phyloP scores from a whole-genome alignment of 345 rosid species.

The Cardamine chenopodiifolia region DNA sequence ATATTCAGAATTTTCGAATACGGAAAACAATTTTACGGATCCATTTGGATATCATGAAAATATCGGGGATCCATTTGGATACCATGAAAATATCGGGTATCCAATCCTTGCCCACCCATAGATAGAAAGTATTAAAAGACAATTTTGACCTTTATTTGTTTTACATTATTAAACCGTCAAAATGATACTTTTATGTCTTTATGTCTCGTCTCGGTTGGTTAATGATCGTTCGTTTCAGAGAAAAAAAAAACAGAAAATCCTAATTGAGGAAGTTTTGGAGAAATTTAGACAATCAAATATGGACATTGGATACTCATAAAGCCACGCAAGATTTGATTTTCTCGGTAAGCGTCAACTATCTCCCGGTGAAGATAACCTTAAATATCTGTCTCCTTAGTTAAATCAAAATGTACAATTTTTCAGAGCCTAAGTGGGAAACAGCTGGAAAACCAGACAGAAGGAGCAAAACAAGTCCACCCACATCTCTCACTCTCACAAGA shows the following conservation, averaged over 20 bases:
- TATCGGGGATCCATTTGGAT: too few species aligned
- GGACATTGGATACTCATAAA: background rate
- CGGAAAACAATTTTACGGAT: too few species aligned
- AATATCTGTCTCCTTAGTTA: background rate
- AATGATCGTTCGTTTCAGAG: background rate
- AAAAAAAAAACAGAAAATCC: background rate
- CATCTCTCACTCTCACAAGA: constrained; percentile 24
- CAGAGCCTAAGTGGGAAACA: constrained; percentile 35
- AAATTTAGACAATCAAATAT: background rate
- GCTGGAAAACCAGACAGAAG: constrained; percentile 29
- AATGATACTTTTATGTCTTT: background rate
- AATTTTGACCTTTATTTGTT: background rate
- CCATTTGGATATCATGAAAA: too few species aligned
- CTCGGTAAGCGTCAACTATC: background rate
- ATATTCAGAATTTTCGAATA: too few species aligned
- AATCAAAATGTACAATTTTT: constrained; percentile 33
- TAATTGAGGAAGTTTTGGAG: background rate
- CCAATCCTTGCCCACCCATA: too few species aligned
- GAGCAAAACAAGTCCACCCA: constrained; percentile 17
- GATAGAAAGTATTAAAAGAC: too few species aligned
- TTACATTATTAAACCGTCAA: background rate
- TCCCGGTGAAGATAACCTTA: constrained; percentile 23
- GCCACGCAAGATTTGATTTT: background rate
- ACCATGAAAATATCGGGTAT: too few species aligned
- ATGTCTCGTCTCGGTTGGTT: background rate